Conservation (phyloP, 768 basidiomycete species). For the Austroboletus festivus region DNA sequence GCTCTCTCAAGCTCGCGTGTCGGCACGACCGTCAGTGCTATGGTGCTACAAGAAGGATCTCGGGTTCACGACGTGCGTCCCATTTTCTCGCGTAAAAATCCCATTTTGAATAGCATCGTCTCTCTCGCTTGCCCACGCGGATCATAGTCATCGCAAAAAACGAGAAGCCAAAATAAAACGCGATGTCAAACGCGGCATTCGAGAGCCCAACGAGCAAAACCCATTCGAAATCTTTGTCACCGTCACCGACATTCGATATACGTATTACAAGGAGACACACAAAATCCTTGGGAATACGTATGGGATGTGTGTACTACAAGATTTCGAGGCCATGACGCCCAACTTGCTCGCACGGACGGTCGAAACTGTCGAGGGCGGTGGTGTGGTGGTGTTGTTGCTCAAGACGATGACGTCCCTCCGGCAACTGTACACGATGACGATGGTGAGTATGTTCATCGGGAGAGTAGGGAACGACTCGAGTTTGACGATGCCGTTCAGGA, state of each 20-base stretch:
- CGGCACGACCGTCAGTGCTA: slow-evolving; percentile 84
- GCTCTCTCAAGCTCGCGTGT: slow-evolving; percentile 86
- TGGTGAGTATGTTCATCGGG: slow-evolving; percentile 42
- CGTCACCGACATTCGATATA: slow-evolving; percentile 98
- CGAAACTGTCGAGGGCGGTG: slow-evolving; percentile 97
- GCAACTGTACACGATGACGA: slow-evolving; percentile 91
- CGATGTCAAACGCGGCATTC: slow-evolving; percentile 89
- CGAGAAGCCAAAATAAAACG: slow-evolving; percentile 95
- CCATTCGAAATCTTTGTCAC: slow-evolving; percentile 98
- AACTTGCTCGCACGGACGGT: slow-evolving; percentile 95
- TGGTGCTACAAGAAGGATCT: slow-evolving; percentile 99
- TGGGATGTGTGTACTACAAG: slow-evolving; percentile 95
- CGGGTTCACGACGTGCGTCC: slow-evolving; percentile 83
- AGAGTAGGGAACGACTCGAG: background rate
- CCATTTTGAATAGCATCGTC: background rate
- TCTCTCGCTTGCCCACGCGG: background rate
- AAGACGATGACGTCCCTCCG: slow-evolving; percentile 93
- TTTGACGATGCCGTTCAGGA: slow-evolving; percentile 52
- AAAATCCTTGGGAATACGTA: slow-evolving; percentile 97
- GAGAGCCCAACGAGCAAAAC: slow-evolving; percentile 92
- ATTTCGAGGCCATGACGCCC: slow-evolving; percentile 97
- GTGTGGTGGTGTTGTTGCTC: slow-evolving; percentile 80
- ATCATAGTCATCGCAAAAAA: slow-evolving; percentile 85
- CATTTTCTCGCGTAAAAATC: background rate
- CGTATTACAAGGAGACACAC: slow-evolving; percentile 97